These are phyloP conservation scores for Pythium biforme DNA, from an alignment of 352 stramenopile species.

Conservation along the genomic window DNA sequence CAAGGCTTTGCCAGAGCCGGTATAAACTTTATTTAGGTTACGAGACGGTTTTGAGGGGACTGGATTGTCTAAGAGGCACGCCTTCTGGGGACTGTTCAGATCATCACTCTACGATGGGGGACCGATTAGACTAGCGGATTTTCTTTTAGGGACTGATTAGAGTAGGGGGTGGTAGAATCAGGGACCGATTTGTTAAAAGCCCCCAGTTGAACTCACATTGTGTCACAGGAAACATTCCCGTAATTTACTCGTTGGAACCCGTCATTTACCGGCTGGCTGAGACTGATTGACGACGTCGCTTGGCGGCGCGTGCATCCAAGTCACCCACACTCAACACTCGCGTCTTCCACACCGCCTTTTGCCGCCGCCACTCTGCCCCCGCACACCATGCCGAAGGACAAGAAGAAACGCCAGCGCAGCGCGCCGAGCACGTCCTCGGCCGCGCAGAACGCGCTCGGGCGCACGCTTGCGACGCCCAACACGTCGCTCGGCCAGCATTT, in stretches of 20 bases:
- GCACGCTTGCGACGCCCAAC: constrained; percentile 95
- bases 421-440: constrained; percentile 54
- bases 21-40: no score
- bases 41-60: no score
- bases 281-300: constrained; percentile 12
- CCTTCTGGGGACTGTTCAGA: no score
- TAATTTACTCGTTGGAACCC: constrained; percentile 1
- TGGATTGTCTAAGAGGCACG: no score
- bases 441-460: constrained; percentile 76
- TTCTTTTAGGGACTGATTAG: no score
- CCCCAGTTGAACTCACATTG: background rate
- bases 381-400: constrained; percentile 81
- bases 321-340: background rate
- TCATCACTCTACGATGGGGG: no score
- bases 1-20: no score
- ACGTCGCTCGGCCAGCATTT: constrained; percentile 99
- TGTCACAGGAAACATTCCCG: constrained; percentile 6
- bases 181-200: no score
- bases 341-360: background rate
- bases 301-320: constrained; percentile 7
- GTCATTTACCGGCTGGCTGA: constrained; percentile 24
- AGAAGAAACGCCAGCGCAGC: constrained; percentile 84
- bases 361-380: background rate
- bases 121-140: no score
- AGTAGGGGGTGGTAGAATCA: no score